Percentiles rank a stretch among this genome's conserved stretches.
These are phyloP conservation scores for Xerocomus spinulosus DNA, from an alignment of 768 basidiomycete genomes.

Conservation along the genomic window DNA sequence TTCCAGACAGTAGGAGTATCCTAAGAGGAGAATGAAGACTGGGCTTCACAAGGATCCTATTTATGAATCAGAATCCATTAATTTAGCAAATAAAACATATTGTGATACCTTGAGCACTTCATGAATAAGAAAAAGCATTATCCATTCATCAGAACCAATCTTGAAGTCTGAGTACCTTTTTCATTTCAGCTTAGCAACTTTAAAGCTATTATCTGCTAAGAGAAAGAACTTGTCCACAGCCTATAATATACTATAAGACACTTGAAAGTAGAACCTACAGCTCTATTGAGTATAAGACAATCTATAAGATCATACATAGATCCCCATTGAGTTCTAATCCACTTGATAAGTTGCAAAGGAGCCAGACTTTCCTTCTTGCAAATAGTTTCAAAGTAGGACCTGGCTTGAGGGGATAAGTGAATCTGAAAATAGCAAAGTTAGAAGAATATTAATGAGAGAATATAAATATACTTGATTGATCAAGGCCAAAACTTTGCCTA, in stretches of 20 bases:
- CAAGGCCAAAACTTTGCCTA: background rate
- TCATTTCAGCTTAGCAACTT: background rate
- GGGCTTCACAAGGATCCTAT: background rate
- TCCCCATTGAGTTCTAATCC: background rate
- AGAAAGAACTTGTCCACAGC: background rate
- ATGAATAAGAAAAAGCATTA: background rate
- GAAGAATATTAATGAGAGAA: background rate
- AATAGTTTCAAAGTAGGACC: background rate
- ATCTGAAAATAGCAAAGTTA: background rate
- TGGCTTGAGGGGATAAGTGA: background rate
- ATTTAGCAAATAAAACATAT: background rate
- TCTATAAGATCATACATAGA: background rate
- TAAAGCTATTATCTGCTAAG: background rate
- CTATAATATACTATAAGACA: too few relatives aligned
- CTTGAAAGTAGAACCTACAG: background rate
- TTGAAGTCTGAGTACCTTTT: background rate
- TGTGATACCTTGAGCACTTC: background rate
- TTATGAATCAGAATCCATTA: background rate
- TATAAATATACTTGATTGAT: background rate
- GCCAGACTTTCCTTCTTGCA: background rate
- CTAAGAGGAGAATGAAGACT: background rate
- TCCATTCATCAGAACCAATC: background rate
- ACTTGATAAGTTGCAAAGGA: background rate
- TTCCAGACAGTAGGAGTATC: background rate
- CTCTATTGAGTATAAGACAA: background rate